Base-by-base conservation (phyloP, 179 eudicot species). In the Actinidia chinensis region DNA sequence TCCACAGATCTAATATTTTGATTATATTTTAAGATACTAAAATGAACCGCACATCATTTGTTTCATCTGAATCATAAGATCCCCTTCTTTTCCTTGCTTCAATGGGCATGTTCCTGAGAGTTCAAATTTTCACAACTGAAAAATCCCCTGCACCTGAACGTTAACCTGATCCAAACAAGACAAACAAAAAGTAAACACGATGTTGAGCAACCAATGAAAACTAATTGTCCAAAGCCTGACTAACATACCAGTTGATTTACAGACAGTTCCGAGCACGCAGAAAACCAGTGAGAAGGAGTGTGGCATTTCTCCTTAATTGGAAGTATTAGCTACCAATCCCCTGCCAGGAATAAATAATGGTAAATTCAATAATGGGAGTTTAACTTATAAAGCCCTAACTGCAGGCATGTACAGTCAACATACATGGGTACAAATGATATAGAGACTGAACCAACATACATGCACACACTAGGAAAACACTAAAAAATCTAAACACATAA, bases 141-240 rank as follows among this genome's bases (percentile, higher is more conserved):
- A 96, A 83, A n/a, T 96, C 99, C 79, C 99, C 99, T 28, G 95
- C 98, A 76, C 99, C 99, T 79, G 99, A 83, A 96, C 89, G 83
- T 96, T 98, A 65, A 96, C 93, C 99, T 96, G 84, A 77, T 72
- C 56, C 79, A 79, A 76, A 72, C 80, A 59, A 70, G 75, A 79
- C 72, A 75, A 82, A 66, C n/a, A 23, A 77, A 42, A 55, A 50
- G 59, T 9, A 33, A 28, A 61, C 15, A 71, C 13, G 8, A 63
- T 50, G 6, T 52, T 42, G 48, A 74, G 74, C 48, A 18, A 71
- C 65, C 54, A 68, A 71, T 74, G 47, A 11, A 20, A n/a, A 13
- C 68, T n/a, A 60, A 33, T 76, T 15, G 42, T n/a, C 65, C 65
- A 61, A 65, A 68, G 61, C 70, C 51, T n/a, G 2, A 59, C 74